Evolutionary conservation across 495 filamentous ascomycete genomes (phyloP), one percentile per base, ranked within the genome.

Genomic region (Tuber calosporum): DNA sequence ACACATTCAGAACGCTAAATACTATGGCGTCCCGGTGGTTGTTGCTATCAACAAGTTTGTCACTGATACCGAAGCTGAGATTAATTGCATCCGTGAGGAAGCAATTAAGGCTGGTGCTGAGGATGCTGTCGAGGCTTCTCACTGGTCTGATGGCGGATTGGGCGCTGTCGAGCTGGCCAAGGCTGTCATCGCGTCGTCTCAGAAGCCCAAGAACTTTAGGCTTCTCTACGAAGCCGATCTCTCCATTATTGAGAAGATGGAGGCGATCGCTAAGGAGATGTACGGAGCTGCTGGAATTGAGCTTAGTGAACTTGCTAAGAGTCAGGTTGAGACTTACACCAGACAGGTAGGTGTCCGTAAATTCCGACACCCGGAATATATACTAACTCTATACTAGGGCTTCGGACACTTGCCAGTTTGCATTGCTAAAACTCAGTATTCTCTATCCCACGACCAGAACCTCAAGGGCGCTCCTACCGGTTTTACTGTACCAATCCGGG

Each of bases 41-140:
- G 95, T 99, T 2, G 95, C 95, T 40, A 94, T 99, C 85, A 99
- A 99, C 86, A 92, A 90, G 80, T 97, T 99, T 82, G 87, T 90
- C 73, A 97, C 93, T 41, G 95, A 99, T 82, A 97, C 95, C 17
- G 90, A 92, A 26, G 94, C 94, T 69, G 95, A 99, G 82, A 91
- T 98, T 72, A 89, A 90, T 11, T 89, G 93, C 70, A 89, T 99
- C 79, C 88, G 89, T 73, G 93, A 97, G 82, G 94, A 97, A 81
- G 91, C 95, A 62, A 88, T 97, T 74, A 91, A 91, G 73, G 95
- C 95, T 42, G 95, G 95, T 74, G 95, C 95, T 6, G 91, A 94
- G 82, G 94, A 97, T 81, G 95, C 95, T 38, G 91, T 99, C 79
- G 85, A 93, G 48, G 92, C 95, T 43, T 96, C 96, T 83, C 95